These are phyloP conservation scores for Pelargonium australe DNA, from an alignment of 441 rosid genomes.

Conservation along the genomic window DNA sequence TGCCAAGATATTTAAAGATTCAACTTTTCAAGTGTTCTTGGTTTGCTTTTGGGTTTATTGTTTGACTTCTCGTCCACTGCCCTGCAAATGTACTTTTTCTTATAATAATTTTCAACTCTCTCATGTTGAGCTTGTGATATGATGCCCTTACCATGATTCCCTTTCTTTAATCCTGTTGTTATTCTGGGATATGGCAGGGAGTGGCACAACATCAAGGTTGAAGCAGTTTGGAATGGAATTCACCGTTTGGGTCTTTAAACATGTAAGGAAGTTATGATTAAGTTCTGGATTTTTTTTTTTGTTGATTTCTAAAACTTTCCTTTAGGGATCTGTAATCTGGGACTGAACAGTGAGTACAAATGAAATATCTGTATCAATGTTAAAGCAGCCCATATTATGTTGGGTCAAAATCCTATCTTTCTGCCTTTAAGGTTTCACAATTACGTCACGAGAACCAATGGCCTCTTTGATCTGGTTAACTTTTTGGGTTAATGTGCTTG, in stretches of 20 bases:
- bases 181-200: conserved; percentile 44
- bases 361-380: neutral
- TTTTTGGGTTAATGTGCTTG: neutral
- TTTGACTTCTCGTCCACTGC: neutral
- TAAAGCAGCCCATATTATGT: conserved; percentile 3
- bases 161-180: conserved; percentile 12
- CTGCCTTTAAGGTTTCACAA: neutral
- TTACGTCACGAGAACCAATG: neutral
- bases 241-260: conserved; percentile 98
- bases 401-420: neutral
- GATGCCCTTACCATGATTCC: conserved; percentile 12
- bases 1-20: conserved; percentile 4
- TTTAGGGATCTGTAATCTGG: neutral
- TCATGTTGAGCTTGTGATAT: conserved; percentile 7
- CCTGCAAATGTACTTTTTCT: neutral
- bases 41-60: neutral
- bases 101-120: neutral
- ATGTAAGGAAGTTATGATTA: conserved; percentile 45
- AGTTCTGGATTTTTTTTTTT: conserved; percentile 18
- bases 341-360: neutral
- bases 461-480: conserved; percentile 9
- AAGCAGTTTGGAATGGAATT: conserved; percentile 99
- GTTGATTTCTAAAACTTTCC: conserved; percentile 13
- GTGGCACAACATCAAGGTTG: conserved; percentile 78
- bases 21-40: neutral